Conservation (phyloP, 352 stramenopile genomes). For the Pythium phragmitis region DNA sequence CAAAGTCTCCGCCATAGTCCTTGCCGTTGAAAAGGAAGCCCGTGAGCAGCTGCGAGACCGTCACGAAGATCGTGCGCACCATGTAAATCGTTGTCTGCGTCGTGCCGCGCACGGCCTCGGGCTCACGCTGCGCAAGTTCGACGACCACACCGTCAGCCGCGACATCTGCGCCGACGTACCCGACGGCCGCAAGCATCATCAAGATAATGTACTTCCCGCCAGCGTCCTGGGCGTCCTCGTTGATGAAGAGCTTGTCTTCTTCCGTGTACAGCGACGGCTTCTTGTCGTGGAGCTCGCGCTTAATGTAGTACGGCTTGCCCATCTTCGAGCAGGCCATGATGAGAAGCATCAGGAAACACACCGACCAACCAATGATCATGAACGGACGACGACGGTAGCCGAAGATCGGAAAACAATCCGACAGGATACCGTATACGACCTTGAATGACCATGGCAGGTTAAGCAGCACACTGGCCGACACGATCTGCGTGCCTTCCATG, state of each 20-base stretch:
- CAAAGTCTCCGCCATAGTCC: slow-evolving; percentile 21
- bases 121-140: slow-evolving; percentile 29
- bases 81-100: slow-evolving; percentile 29
- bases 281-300: slow-evolving; percentile 1
- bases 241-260: slow-evolving; percentile 9
- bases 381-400: slow-evolving; percentile 21
- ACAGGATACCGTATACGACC: slow-evolving; percentile 20
- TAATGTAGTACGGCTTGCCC: slow-evolving; percentile 18
- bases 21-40: slow-evolving; percentile 27
- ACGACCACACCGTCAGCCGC: slow-evolving; percentile 22
- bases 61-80: slow-evolving; percentile 18
- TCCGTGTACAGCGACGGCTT: neutral
- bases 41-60: slow-evolving; percentile 9
- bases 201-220: slow-evolving; percentile 16
- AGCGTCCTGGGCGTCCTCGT: slow-evolving; percentile 3
- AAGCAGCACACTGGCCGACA: slow-evolving; percentile 8
- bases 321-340: slow-evolving; percentile 15
- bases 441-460: slow-evolving; percentile 23
- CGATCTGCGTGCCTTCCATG: slow-evolving; percentile 16
- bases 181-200: slow-evolving; percentile 22
- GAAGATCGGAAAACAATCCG: slow-evolving; percentile 20
- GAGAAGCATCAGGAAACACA: slow-evolving; percentile 13
- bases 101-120: slow-evolving; percentile 22
- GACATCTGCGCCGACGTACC: slow-evolving; percentile 28
- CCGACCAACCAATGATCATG: slow-evolving; percentile 22